phyloP scores from a whole-genome alignment of 2,329 filamentous ascomycete species.

The Xylaria sp. region DNA sequence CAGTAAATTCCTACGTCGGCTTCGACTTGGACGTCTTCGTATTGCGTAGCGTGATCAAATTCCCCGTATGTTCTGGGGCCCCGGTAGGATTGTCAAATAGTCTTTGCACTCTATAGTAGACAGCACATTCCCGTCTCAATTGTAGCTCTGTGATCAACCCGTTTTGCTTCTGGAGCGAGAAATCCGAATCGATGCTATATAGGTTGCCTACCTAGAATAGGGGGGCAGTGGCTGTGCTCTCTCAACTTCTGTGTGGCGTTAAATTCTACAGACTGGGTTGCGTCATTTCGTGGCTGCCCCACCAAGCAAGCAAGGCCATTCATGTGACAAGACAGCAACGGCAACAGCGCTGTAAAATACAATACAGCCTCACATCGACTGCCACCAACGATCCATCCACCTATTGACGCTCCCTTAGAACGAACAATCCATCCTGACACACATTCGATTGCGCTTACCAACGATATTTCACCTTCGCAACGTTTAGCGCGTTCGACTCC shows the following conservation, averaged over 20 bases:
- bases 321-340: background rate
- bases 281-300: slow-evolving; percentile 29
- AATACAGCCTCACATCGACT: background rate
- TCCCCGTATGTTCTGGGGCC: too few relatives aligned
- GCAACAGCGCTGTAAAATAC: background rate
- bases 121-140: too few relatives aligned
- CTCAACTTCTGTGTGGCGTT: background rate
- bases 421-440: background rate
- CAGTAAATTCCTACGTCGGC: background rate
- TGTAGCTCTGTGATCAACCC: too few relatives aligned
- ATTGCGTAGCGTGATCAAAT: background rate
- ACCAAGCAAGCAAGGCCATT: background rate
- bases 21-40: background rate
- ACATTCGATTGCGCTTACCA: background rate
- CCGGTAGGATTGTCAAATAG: too few relatives aligned
- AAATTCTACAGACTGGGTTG: too few relatives aligned
- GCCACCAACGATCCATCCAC: background rate
- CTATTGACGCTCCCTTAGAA: slow-evolving; percentile 1
- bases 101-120: too few relatives aligned
- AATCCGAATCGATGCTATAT: too few relatives aligned
- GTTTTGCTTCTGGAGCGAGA: too few relatives aligned
- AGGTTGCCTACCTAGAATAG: too few relatives aligned
- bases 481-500: background rate
- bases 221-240: background rate
- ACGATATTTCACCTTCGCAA: background rate